Percentiles rank a stretch among this genome's conserved stretches.
phyloP scores from a whole-genome alignment of 73 alveolate genomes.

The Paramecium primaurelia region DNA sequence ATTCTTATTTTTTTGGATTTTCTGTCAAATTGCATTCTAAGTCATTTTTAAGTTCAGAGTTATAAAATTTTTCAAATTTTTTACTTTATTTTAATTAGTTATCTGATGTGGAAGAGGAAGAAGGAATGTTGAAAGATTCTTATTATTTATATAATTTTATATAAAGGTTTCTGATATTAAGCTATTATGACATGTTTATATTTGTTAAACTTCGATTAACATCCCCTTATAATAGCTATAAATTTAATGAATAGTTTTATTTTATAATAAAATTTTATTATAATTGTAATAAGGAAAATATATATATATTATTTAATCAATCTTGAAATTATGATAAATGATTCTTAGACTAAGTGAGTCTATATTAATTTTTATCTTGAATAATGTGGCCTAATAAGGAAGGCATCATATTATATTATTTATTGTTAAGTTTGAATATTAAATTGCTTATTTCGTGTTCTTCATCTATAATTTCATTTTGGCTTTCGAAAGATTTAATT shows the following conservation, averaged over 20 bases:
- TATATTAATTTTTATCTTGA: neutral
- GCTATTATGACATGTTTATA: neutral
- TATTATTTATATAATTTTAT: neutral
- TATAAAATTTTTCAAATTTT: neutral
- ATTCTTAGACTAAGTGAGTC: neutral
- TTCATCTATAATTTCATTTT: constrained; percentile 7
- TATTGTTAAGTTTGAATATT: neutral
- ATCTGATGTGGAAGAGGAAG: neutral
- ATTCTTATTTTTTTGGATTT: neutral
- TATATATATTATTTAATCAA: neutral
- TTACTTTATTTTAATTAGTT: neutral
- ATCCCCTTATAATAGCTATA: neutral
- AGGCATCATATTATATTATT: constrained; percentile 5
- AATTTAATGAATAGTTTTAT: neutral
- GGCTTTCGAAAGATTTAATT: neutral
- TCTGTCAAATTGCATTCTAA: neutral
- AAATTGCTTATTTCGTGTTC: neutral
- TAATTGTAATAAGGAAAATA: neutral
- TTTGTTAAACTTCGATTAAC: neutral
- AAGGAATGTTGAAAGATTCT: neutral
- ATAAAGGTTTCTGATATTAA: neutral
- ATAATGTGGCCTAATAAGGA: neutral
- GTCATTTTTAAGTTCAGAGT: neutral
- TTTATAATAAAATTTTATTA: too few relatives aligned
- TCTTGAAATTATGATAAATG: neutral